Evolutionary conservation across 306 rosid species (phyloP).

Genomic region (Lotus japonicus): DNA sequence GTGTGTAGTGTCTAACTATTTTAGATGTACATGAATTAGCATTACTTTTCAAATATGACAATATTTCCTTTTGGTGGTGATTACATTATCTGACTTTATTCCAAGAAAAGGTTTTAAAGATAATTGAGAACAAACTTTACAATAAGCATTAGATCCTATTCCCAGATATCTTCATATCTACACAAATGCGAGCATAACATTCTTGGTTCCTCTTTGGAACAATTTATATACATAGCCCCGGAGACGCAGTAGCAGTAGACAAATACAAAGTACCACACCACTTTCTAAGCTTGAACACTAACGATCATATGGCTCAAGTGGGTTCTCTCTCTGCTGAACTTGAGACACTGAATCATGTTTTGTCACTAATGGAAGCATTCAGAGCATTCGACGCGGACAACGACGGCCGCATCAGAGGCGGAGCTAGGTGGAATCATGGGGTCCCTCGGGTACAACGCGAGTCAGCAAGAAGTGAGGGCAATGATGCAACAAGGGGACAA

Average conservation of each 20-base stretch:
- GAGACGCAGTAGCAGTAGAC: background rate
- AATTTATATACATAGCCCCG: conserved; percentile 15
- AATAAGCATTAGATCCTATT: conserved; percentile 25
- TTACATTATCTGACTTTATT: conserved; percentile 11
- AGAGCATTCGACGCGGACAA: conserved; percentile 63
- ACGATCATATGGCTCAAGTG: conserved; percentile 33
- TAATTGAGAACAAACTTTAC: conserved; percentile 17
- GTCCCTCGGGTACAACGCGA: conserved; percentile 54
- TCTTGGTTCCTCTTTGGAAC: background rate
- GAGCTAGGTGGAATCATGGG: conserved; percentile 66
- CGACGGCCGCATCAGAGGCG: conserved; percentile 38
- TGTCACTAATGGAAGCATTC: conserved; percentile 49
- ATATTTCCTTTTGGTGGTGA: too few relatives aligned
- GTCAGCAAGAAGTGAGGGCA: conserved; percentile 43
- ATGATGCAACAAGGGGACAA: conserved; percentile 68
- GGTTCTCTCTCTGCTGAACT: conserved; percentile 38
- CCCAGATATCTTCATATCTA: background rate
- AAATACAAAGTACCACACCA: background rate
- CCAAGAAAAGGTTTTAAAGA: background rate
- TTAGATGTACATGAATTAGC: too few relatives aligned
- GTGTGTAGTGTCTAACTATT: too few relatives aligned
- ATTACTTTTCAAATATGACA: too few relatives aligned
- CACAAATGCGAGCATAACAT: background rate
- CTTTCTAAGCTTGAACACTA: background rate
- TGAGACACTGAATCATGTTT: conserved; percentile 48